phyloP scores from a whole-genome alignment of 176 grass and related monocot genomes.

The Aegilops sharonensis region DNA sequence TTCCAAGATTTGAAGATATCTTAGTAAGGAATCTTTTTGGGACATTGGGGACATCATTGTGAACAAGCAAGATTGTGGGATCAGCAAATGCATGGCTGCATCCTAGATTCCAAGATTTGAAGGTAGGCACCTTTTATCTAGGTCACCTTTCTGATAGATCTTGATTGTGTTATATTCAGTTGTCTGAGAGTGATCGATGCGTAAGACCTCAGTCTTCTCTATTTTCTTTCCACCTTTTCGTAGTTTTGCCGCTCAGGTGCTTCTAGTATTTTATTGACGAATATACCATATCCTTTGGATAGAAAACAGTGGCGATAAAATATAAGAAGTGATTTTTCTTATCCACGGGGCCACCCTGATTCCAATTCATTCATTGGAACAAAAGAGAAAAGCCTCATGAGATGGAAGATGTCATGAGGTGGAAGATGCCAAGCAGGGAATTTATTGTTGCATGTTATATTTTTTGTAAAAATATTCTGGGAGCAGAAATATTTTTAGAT shows the following conservation, averaged over 20 bases:
- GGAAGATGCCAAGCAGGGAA: slow-evolving; percentile 5
- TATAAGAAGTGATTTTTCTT: no score
- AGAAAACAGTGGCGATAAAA: background rate
- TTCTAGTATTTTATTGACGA: background rate
- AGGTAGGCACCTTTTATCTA: slow-evolving; percentile 7
- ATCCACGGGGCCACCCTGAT: background rate
- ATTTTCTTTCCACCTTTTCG: background rate
- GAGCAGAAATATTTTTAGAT: background rate
- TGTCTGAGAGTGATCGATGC: background rate
- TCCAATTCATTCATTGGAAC: background rate
- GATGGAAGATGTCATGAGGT: background rate
- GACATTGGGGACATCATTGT: slow-evolving; percentile 19
- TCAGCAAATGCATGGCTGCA: slow-evolving; percentile 7
- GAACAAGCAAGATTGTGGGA: slow-evolving; percentile 29
- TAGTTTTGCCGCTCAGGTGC: background rate
- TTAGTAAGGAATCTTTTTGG: background rate
- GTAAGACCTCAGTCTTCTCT: background rate
- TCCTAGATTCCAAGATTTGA: slow-evolving; percentile 27
- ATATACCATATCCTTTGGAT: background rate
- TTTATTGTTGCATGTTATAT: background rate
- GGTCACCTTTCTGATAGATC: slow-evolving; percentile 27
- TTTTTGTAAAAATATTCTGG: background rate
- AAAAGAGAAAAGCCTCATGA: slow-evolving; percentile 21
- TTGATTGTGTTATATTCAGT: slow-evolving; percentile 32
- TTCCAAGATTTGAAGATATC: no score